Percentiles rank a stretch among this genome's conserved stretches.
These are phyloP conservation scores for Monilinia fructicola DNA, from an alignment of 2,329 filamentous ascomycete species.

Conservation along the genomic window DNA sequence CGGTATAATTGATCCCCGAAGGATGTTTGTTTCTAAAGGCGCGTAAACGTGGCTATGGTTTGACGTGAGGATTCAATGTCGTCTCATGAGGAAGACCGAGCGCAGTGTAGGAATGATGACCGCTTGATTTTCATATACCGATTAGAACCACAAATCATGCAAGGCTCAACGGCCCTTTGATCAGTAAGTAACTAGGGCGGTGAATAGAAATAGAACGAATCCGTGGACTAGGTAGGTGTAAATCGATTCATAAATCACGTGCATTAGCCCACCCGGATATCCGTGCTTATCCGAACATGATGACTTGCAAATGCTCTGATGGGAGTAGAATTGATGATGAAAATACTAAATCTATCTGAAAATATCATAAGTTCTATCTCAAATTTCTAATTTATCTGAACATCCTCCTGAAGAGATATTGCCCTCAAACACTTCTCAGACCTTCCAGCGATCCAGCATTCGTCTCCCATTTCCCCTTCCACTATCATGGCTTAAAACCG, in stretches of 20 bases:
- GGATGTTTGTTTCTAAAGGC: neutral
- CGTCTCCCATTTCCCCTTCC: neutral
- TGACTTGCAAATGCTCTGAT: neutral
- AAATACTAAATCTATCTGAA: neutral
- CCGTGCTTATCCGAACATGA: neutral
- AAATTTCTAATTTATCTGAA: neutral
- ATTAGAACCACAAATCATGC: neutral
- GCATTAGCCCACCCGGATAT: neutral
- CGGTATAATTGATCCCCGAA: neutral
- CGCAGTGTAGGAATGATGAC: neutral
- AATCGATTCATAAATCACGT: neutral
- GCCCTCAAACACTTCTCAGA: neutral
- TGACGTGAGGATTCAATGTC: neutral
- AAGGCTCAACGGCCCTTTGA: no score
- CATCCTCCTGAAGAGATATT: neutral
- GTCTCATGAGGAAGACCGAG: constrained; percentile 9
- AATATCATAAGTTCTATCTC: neutral
- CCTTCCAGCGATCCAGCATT: neutral
- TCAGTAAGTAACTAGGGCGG: no score
- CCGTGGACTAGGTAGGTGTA: no score
- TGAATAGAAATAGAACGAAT: no score
- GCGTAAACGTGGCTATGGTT: neutral
- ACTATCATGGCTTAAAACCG: neutral
- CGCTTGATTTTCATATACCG: neutral
- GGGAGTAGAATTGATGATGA: neutral